phyloP scores from a whole-genome alignment of 192 early-diverging fungal genomes.

The Entomortierella lignicola region DNA sequence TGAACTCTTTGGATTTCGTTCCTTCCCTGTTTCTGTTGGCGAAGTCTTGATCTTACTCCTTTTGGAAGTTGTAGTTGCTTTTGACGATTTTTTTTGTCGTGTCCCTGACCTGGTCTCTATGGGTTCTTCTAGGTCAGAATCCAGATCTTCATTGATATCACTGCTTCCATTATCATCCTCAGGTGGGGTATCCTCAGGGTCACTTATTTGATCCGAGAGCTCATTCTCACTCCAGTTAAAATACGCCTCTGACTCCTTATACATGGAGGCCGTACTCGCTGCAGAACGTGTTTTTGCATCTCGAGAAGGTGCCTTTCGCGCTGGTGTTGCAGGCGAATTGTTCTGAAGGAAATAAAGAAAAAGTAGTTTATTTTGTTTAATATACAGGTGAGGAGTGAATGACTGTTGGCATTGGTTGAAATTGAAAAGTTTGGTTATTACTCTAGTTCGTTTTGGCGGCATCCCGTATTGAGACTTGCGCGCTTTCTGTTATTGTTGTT shows the following conservation, averaged over 20 bases:
- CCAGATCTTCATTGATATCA: slow-evolving; percentile 1
- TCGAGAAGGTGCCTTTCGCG: slow-evolving; percentile 22
- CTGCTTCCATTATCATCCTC: slow-evolving; percentile 7
- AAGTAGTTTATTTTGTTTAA: neutral
- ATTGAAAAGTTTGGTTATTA: neutral
- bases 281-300: slow-evolving; percentile 38
- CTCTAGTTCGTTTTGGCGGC: slow-evolving; percentile 39
- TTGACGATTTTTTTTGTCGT: neutral
- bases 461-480: neutral
- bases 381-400: neutral
- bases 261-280: slow-evolving; percentile 42
- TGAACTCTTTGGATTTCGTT: neutral
- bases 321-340: slow-evolving; percentile 7
- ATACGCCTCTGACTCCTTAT: slow-evolving; percentile 36
- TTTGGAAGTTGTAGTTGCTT: neutral
- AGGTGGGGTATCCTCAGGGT: slow-evolving; percentile 24
- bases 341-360: neutral
- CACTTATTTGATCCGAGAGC: slow-evolving; percentile 31
- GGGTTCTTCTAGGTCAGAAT: neutral
- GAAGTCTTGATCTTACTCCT: neutral
- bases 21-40: slow-evolving; percentile 6
- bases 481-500: too few species aligned
- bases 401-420: too few species aligned
- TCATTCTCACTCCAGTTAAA: neutral
- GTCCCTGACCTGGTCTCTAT: neutral